These are phyloP conservation scores for Kockiozyma suomiensis DNA, from an alignment of 805 yeast species.

Conservation along the genomic window DNA sequence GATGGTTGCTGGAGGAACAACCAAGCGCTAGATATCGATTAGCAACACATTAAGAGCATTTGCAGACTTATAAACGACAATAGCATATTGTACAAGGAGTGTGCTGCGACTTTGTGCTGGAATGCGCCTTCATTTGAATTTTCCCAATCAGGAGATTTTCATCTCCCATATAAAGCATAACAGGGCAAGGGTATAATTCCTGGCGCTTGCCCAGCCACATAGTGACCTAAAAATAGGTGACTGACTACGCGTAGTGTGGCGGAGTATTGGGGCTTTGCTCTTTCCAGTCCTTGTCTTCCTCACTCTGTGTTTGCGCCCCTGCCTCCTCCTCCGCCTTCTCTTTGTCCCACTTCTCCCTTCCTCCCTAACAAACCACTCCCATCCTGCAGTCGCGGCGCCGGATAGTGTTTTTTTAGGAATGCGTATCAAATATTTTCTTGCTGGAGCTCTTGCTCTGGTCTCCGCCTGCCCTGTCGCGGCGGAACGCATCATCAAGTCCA, in stretches of 20 bases:
- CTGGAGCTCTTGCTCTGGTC: conserved; percentile 8
- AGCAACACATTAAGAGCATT: too few relatives aligned
- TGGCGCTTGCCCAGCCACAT: not conserved
- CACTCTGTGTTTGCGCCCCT: not conserved
- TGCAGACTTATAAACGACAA: not conserved
- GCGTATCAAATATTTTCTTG: conserved; percentile 3
- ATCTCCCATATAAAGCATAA: not conserved
- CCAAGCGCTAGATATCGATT: too few relatives aligned
- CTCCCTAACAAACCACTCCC: not conserved
- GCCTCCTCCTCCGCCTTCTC: not conserved
- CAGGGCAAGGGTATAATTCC: not conserved
- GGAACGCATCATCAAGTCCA: conserved; percentile 25
- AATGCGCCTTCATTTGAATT: too few relatives aligned
- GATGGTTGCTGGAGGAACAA: too few relatives aligned
- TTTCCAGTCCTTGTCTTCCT: not conserved
- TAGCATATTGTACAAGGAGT: too few relatives aligned
- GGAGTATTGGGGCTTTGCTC: conserved; percentile 5
- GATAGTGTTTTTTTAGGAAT: not conserved
- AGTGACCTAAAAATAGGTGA: not conserved
- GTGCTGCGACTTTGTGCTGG: too few relatives aligned
- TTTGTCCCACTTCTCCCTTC: not conserved
- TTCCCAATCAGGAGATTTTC: too few relatives aligned
- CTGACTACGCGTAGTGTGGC: not conserved
- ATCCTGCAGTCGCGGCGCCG: too few relatives aligned
- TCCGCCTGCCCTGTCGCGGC: conserved; percentile 20